Percentiles rank a stretch among this genome's conserved stretches.
Conservation (phyloP, 768 basidiomycete species). For the Fistulinella prunicolor region DNA sequence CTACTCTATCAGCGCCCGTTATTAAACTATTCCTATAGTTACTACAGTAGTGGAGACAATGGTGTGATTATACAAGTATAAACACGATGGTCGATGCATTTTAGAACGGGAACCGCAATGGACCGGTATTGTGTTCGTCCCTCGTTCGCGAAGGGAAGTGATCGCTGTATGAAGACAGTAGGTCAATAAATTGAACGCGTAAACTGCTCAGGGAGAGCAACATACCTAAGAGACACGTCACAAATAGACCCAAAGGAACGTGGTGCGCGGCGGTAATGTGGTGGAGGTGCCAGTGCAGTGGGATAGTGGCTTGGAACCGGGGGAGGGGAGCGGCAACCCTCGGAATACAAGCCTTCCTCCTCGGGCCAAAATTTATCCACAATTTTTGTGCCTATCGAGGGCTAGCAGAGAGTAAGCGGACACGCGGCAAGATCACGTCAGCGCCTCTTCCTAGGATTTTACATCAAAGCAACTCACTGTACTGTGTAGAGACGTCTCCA, state of each 20-base stretch:
- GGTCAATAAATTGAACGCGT: background rate
- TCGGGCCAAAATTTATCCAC: conserved; percentile 32
- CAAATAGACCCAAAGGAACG: conserved; percentile 12
- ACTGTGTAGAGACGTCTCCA: conserved; percentile 1
- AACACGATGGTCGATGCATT: too few relatives aligned
- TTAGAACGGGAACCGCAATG: conserved; percentile 30
- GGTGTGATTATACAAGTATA: background rate
- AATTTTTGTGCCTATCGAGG: conserved; percentile 27
- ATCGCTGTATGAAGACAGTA: conserved; percentile 13
- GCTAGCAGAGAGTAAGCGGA: conserved; percentile 14
- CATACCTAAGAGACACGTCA: conserved; percentile 17
- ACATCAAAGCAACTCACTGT: conserved; percentile 16
- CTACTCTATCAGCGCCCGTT: conserved; percentile 11
- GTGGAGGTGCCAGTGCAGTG: conserved; percentile 26
- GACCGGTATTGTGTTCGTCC: conserved; percentile 7
- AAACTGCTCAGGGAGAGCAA: background rate
- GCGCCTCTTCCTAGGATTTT: background rate
- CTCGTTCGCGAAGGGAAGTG: conserved; percentile 14
- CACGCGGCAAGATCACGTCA: conserved; percentile 11
- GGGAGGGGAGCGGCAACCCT: conserved; percentile 11
- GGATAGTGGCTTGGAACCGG: conserved; percentile 13
- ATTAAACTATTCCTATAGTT: conserved; percentile 16
- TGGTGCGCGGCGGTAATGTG: conserved; percentile 26
- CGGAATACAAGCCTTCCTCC: conserved; percentile 20
- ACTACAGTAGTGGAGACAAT: conserved; percentile 4